phyloP scores from a whole-genome alignment of 78 protist genomes.

The Dictyostelium intermedium region DNA sequence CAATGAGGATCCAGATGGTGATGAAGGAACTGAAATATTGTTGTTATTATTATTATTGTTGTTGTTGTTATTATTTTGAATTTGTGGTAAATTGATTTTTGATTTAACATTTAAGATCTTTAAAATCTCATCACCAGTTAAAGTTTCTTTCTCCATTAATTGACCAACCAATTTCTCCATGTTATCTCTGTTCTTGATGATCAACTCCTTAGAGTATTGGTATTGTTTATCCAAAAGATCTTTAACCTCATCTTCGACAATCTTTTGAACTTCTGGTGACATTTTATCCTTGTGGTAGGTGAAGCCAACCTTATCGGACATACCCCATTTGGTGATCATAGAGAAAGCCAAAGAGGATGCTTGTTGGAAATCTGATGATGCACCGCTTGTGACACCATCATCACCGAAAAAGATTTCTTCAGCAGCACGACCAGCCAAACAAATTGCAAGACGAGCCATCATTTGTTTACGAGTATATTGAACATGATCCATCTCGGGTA shows the following conservation, averaged over 20 bases:
- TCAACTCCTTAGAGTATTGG: constrained; percentile 57
- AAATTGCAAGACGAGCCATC: constrained; percentile 84
- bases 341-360: constrained; percentile 53
- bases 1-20: background rate
- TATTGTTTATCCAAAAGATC: constrained; percentile 78
- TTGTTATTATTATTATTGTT: background rate
- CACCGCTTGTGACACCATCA: constrained; percentile 87
- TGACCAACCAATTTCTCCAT: constrained; percentile 80
- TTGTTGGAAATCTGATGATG: constrained; percentile 67
- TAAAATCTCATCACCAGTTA: constrained; percentile 82
- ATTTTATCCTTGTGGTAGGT: constrained; percentile 52
- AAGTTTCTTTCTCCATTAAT: constrained; percentile 89
- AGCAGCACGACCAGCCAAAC: constrained; percentile 96
- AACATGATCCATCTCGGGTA: constrained; percentile 85
- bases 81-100: background rate
- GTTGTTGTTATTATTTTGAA: background rate
- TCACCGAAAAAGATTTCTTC: constrained; percentile 93
- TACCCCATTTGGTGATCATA: constrained; percentile 92
- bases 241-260: constrained; percentile 83
- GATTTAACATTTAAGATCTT: constrained; percentile 19
- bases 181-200: constrained; percentile 47
- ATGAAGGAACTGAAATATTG: background rate
- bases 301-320: constrained; percentile 83
- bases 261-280: constrained; percentile 46
- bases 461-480: constrained; percentile 80